phyloP scores from a whole-genome alignment of 306 rosid genomes.

The Myrica gale region DNA sequence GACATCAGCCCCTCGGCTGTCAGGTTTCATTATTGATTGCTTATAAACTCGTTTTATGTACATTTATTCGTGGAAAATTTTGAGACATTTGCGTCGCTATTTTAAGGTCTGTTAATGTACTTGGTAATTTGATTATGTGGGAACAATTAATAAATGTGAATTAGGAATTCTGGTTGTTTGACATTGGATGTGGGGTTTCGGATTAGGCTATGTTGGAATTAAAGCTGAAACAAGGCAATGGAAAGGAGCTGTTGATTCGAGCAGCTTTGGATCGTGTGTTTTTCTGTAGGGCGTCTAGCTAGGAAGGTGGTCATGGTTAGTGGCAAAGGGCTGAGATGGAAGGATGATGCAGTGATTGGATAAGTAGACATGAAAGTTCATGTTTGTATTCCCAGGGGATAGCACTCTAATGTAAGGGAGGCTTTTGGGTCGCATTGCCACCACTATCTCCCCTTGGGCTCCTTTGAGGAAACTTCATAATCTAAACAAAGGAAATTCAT shows the following conservation, averaged over 20 bases:
- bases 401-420: neutral
- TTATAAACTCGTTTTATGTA: too few relatives aligned
- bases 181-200: neutral
- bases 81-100: too few relatives aligned
- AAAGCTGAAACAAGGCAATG: neutral
- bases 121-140: neutral
- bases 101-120: neutral
- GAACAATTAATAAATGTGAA: neutral
- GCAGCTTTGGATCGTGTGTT: neutral
- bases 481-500: neutral
- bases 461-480: neutral
- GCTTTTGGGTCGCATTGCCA: neutral
- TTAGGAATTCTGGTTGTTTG: neutral
- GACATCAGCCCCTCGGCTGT: conserved; percentile 63
- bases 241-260: neutral
- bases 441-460: neutral
- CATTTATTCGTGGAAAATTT: too few relatives aligned
- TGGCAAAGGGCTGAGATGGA: neutral
- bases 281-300: neutral
- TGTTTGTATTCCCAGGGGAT: neutral
- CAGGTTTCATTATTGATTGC: conserved; percentile 35
- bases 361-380: neutral
- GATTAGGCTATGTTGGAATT: neutral
- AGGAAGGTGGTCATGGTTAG: neutral
- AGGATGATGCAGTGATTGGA: neutral